Conservation (phyloP, 768 basidiomycete species). For the Tephrocybe sp. region DNA sequence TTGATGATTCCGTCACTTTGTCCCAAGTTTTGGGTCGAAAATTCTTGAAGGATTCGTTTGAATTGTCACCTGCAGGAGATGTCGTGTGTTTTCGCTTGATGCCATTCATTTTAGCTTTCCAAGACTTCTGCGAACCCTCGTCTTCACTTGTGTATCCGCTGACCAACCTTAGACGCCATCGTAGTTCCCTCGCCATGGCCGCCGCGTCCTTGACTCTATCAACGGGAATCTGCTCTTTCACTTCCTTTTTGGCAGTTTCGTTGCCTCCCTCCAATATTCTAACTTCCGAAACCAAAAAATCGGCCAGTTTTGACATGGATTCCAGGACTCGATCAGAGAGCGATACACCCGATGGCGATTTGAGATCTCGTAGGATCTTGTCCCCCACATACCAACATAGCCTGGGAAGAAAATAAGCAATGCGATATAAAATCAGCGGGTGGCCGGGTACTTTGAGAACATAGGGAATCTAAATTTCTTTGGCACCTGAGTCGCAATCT, state of each 20-base stretch:
- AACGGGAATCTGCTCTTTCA: conserved; percentile 76
- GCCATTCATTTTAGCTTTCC: conserved; percentile 25
- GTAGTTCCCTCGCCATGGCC: conserved; percentile 78
- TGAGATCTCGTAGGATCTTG: conserved; percentile 73
- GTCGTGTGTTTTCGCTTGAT: conserved; percentile 42
- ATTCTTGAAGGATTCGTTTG: conserved; percentile 49
- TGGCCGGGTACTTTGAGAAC: conserved; percentile 61
- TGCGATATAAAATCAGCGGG: neutral
- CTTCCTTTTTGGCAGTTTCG: conserved; percentile 73
- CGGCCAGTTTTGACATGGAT: conserved; percentile 69
- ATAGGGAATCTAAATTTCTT: conserved; percentile 89
- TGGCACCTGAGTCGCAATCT: conserved; percentile 89
- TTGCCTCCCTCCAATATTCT: conserved; percentile 69
- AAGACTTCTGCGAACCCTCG: conserved; percentile 39
- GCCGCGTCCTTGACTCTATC: conserved; percentile 84
- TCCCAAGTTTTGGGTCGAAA: conserved; percentile 75
- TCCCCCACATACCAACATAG: conserved; percentile 92
- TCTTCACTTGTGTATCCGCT: conserved; percentile 68
- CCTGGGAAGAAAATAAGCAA: conserved; percentile 35
- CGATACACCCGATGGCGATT: conserved; percentile 37
- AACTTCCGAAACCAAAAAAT: conserved; percentile 79
- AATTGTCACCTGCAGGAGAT: conserved; percentile 19
- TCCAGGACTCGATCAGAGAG: conserved; percentile 59
- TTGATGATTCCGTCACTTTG: conserved; percentile 38
- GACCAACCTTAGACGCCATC: conserved; percentile 76